Evolutionary conservation across 768 basidiomycete genomes (phyloP).

Genomic region (Exsudoporus frostii): DNA sequence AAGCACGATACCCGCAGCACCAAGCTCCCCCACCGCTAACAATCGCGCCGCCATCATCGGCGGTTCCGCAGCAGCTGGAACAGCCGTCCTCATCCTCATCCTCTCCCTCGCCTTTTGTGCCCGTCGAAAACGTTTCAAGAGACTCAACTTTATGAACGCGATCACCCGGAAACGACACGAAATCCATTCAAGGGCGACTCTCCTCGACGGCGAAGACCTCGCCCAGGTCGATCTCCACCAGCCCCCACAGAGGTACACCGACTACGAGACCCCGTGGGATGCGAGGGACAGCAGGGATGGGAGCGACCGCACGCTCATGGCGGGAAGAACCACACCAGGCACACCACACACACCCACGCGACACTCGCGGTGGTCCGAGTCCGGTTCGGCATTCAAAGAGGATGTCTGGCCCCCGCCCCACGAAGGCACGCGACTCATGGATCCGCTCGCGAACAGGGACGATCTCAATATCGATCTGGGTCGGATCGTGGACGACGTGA

Average conservation of each 20-base stretch:
- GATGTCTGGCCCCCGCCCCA: slow-evolving; percentile 43
- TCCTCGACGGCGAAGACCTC: slow-evolving; percentile 28
- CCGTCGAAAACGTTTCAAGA: slow-evolving; percentile 36
- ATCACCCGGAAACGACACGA: slow-evolving; percentile 23
- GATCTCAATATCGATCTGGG: slow-evolving; percentile 35
- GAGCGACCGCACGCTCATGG: neutral
- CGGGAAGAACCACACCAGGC: neutral
- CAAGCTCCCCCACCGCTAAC: neutral
- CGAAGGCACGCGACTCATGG: slow-evolving; percentile 24
- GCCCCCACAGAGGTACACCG: slow-evolving; percentile 13
- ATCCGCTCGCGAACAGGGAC: slow-evolving; percentile 8
- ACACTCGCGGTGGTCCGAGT: slow-evolving; percentile 29
- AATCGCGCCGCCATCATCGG: slow-evolving; percentile 41
- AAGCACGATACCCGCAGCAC: slow-evolving; percentile 13
- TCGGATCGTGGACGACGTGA: slow-evolving; percentile 47
- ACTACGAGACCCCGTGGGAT: slow-evolving; percentile 26
- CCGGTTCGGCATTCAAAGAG: slow-evolving; percentile 47
- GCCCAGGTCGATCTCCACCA: slow-evolving; percentile 8
- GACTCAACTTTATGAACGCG: slow-evolving; percentile 29
- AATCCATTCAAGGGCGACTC: slow-evolving; percentile 15
- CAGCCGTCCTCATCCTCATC: slow-evolving; percentile 34
- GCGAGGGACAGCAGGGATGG: neutral
- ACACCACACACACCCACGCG: neutral
- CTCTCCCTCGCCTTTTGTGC: slow-evolving; percentile 38
- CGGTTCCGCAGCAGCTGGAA: slow-evolving; percentile 38